phyloP scores from a whole-genome alignment of 2,329 filamentous ascomycete species.

The Cryphonectria japonica region DNA sequence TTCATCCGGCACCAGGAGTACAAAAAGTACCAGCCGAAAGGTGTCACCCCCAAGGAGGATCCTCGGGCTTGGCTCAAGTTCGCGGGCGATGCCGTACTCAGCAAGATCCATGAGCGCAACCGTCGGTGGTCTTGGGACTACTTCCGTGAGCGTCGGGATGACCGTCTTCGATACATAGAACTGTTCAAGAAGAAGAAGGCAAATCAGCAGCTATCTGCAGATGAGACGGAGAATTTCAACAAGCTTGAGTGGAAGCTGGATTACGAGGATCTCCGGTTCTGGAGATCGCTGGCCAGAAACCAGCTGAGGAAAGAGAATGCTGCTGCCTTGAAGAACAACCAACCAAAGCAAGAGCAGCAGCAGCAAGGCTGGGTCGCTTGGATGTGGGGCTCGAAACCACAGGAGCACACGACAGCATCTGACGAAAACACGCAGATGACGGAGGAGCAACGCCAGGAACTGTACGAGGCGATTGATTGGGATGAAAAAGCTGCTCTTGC shows the following conservation, averaged over 20 bases:
- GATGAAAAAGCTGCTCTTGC: slow-evolving; percentile 91
- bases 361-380: slow-evolving; percentile 90
- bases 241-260: slow-evolving; percentile 82
- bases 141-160: slow-evolving; percentile 89
- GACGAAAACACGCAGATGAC: slow-evolving; percentile 85
- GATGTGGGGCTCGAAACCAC: slow-evolving; percentile 82
- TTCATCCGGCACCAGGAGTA: slow-evolving; percentile 98
- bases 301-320: slow-evolving; percentile 95
- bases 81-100: slow-evolving; percentile 83
- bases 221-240: slow-evolving; percentile 74
- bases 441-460: slow-evolving; percentile 92
- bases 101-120: slow-evolving; percentile 94
- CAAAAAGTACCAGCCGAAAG: slow-evolving; percentile 87
- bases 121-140: slow-evolving; percentile 95
- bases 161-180: slow-evolving; percentile 85
- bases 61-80: slow-evolving; percentile 92
- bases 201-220: slow-evolving; percentile 68
- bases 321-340: slow-evolving; percentile 73
- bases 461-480: slow-evolving; percentile 98
- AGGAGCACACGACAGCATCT: slow-evolving; percentile 60
- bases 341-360: slow-evolving; percentile 51
- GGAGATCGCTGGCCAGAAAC: slow-evolving; percentile 91
- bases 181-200: slow-evolving; percentile 94
- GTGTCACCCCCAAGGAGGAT: slow-evolving; percentile 79
- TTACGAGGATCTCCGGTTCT: slow-evolving; percentile 97